phyloP scores from a whole-genome alignment of 164 flowering plant species.

The Akebia trifoliata region DNA sequence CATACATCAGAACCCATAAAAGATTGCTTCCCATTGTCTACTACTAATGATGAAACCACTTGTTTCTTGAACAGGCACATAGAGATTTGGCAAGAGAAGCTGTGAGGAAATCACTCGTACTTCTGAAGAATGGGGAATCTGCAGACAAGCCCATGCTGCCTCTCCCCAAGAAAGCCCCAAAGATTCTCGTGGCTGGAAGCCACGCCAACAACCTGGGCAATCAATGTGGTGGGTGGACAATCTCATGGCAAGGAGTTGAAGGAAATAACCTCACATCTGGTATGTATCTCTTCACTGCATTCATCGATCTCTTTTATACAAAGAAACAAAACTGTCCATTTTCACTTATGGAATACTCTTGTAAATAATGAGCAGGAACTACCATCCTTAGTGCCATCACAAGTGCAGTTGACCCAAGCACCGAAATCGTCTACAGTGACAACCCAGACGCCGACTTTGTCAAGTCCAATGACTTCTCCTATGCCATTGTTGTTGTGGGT shows the following conservation, averaged over 20 bases:
- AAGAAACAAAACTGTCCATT: too few relatives aligned
- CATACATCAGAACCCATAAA: too few relatives aligned
- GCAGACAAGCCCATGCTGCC: conserved; percentile 15
- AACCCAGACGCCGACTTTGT: conserved; percentile 31
- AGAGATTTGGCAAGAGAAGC: conserved; percentile 30
- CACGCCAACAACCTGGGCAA: conserved; percentile 22
- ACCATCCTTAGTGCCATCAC: conserved; percentile 37
- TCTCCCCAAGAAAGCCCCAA: conserved; percentile 26
- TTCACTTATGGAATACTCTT: too few relatives aligned
- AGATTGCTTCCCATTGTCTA: too few relatives aligned
- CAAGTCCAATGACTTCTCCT: conserved; percentile 32
- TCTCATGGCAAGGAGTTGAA: conserved; percentile 20
- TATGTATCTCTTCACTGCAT: too few relatives aligned
- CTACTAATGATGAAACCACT: not conserved
- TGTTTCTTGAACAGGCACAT: conserved; percentile 13
- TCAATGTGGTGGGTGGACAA: conserved; percentile 31
- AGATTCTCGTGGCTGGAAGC: conserved; percentile 24
- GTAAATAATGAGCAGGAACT: conserved; percentile 36
- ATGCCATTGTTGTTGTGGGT: conserved; percentile 45
- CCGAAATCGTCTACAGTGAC: conserved; percentile 32
- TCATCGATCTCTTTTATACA: too few relatives aligned
- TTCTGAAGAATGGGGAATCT: conserved; percentile 21
- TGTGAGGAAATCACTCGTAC: conserved; percentile 27
- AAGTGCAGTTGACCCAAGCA: conserved; percentile 29
- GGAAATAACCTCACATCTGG: conserved; percentile 22